phyloP scores from a whole-genome alignment of 129 eudicot genomes.

The Cynara cardunculus region DNA sequence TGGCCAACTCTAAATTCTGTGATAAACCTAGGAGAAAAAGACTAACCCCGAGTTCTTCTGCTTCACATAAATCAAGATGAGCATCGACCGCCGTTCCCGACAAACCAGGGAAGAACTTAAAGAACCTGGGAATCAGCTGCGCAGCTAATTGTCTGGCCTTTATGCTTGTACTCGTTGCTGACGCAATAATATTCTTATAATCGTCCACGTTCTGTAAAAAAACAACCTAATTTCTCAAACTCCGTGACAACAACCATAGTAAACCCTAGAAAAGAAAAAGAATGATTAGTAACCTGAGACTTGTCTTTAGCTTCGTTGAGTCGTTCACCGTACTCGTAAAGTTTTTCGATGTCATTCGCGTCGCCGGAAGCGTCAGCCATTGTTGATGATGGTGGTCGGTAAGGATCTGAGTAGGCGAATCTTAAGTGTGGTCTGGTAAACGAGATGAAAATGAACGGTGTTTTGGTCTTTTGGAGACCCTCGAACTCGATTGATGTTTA shows the following conservation, averaged over 20 bases:
- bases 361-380: conserved; percentile 64
- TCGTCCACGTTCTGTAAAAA: conserved; percentile 58
- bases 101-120: conserved; percentile 68
- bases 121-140: conserved; percentile 82
- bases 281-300: conserved; percentile 50
- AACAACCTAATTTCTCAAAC: neutral
- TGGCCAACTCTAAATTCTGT: neutral
- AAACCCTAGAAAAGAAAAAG: conserved; percentile 42
- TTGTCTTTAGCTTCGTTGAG: conserved; percentile 84
- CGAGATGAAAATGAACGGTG: neutral
- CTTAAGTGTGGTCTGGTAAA: neutral
- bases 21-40: neutral
- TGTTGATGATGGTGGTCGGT: conserved; percentile 10
- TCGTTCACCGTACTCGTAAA: conserved; percentile 81
- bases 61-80: conserved; percentile 90
- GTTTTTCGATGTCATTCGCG: conserved; percentile 69
- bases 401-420: conserved; percentile 2
- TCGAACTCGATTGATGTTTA: neutral
- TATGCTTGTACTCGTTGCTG: conserved; percentile 56
- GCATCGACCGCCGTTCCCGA: conserved; percentile 64
- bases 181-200: conserved; percentile 70
- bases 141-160: conserved; percentile 89
- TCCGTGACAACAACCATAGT: neutral
- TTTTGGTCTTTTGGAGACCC: neutral
- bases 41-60: conserved; percentile 90